These are phyloP conservation scores for Cavenderia fasciculata DNA, from an alignment of 78 protist genomes.

Conservation along the genomic window DNA sequence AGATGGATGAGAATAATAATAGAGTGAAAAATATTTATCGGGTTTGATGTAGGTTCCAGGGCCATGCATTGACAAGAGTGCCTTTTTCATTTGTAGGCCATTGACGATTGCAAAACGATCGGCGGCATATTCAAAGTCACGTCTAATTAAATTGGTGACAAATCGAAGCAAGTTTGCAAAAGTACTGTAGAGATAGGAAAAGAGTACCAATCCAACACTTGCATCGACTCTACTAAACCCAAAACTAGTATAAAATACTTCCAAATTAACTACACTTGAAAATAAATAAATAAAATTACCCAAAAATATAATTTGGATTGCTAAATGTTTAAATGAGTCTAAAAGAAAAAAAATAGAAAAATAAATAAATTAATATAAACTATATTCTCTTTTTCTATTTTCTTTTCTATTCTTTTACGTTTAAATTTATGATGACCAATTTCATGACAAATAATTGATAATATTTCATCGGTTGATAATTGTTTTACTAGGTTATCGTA, in stretches of 20 bases:
- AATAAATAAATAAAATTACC: slow-evolving; percentile 67
- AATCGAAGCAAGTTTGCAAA: slow-evolving; percentile 71
- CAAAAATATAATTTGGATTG: slow-evolving; percentile 48
- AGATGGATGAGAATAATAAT: slow-evolving; percentile 71
- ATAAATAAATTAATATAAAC: not conserved
- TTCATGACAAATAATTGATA: slow-evolving; percentile 73
- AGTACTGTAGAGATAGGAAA: slow-evolving; percentile 69
- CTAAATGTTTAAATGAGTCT: slow-evolving; percentile 69
- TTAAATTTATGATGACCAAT: slow-evolving; percentile 76
- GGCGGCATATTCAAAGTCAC: slow-evolving; percentile 73
- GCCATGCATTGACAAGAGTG: slow-evolving; percentile 61
- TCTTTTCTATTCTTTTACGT: slow-evolving; percentile 9
- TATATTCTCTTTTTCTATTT: not conserved
- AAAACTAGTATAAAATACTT: slow-evolving; percentile 47
- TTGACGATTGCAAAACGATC: slow-evolving; percentile 55
- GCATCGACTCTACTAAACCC: slow-evolving; percentile 61
- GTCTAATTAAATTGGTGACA: slow-evolving; percentile 53
- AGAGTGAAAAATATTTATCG: slow-evolving; percentile 49
- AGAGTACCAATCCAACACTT: slow-evolving; percentile 62
- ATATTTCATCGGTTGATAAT: slow-evolving; percentile 37
- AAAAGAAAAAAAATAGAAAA: not conserved
- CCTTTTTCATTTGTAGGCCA: slow-evolving; percentile 70
- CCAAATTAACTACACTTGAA: slow-evolving; percentile 65
- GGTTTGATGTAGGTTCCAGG: slow-evolving; percentile 54
- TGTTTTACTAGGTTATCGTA: slow-evolving; percentile 64